These are phyloP conservation scores for Suhomyces chickasaworum DNA, from an alignment of 1,139 yeast genomes.

Conservation along the genomic window DNA sequence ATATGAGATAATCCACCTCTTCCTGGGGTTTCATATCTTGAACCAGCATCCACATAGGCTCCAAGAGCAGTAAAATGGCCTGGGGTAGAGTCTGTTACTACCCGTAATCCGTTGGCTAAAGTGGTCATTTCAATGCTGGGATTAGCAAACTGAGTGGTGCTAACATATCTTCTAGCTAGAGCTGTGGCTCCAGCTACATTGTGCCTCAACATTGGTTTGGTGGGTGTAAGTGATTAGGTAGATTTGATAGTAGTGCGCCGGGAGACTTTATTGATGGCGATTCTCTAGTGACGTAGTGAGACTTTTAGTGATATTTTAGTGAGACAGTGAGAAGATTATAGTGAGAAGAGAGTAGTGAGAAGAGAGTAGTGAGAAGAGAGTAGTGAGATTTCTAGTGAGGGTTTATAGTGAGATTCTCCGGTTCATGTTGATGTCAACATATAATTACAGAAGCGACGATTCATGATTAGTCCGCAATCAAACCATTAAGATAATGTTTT, in stretches of 20 bases:
- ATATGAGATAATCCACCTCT: slow-evolving; percentile 79
- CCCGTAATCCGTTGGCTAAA: slow-evolving; percentile 74
- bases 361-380: too few species aligned
- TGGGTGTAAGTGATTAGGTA: background rate
- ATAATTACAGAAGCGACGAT: background rate
- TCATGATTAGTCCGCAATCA: too few species aligned
- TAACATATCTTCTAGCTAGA: slow-evolving; percentile 5
- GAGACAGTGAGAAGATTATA: too few species aligned
- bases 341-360: too few species aligned
- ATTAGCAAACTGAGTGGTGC: slow-evolving; percentile 18
- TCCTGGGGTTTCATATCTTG: slow-evolving; percentile 66
- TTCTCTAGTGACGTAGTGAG: background rate
- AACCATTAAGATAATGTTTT: too few species aligned
- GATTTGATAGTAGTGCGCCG: background rate
- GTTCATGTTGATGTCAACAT: background rate
- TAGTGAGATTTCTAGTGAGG: too few species aligned
- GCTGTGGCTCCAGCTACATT: background rate
- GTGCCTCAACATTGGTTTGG: background rate
- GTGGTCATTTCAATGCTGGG: slow-evolving; percentile 51
- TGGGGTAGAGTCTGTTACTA: slow-evolving; percentile 84
- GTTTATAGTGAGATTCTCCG: too few species aligned
- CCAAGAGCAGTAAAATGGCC: slow-evolving; percentile 94
- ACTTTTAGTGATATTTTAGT: too few species aligned
- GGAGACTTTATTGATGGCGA: background rate
- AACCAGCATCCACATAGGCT: slow-evolving; percentile 86